Conservation (phyloP, 2,329 filamentous ascomycete species). For the Tolypocladium sp. region DNA sequence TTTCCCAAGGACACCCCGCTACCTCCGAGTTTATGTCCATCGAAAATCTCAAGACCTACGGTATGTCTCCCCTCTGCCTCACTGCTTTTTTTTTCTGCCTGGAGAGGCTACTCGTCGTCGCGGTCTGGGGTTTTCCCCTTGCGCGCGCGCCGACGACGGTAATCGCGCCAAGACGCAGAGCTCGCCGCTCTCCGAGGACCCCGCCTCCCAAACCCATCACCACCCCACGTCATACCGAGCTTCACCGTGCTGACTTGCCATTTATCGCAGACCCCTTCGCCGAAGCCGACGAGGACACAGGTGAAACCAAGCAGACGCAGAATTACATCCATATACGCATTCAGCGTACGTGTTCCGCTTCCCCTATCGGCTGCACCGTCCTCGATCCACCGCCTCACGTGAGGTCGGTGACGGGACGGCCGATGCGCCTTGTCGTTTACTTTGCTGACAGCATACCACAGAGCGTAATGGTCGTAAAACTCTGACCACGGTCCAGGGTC, state of each 20-base stretch:
- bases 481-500: slow-evolving; percentile 97
- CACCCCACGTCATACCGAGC: not conserved
- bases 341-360: slow-evolving; percentile 63
- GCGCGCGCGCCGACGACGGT: not conserved
- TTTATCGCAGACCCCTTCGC: slow-evolving; percentile 85
- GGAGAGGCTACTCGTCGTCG: not conserved
- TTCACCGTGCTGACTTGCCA: slow-evolving; percentile 13
- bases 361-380: slow-evolving; percentile 1
- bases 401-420: not conserved
- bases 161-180: not conserved
- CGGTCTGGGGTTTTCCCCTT: not conserved
- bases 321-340: slow-evolving; percentile 99
- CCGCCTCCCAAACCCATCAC: not conserved
- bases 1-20: slow-evolving; percentile 46
- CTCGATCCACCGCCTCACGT: slow-evolving; percentile 3
- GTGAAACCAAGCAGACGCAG: slow-evolving; percentile 89
- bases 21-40: slow-evolving; percentile 95
- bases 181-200: not conserved
- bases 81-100: not conserved
- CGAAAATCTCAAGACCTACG: slow-evolving; percentile 96
- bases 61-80: slow-evolving; percentile 39
- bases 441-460: slow-evolving; percentile 38
- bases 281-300: slow-evolving; percentile 99
- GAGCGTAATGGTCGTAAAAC: slow-evolving; percentile 99
- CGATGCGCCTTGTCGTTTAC: not conserved